phyloP scores from a whole-genome alignment of 495 filamentous ascomycete species.

The Achaetomiella virescens region DNA sequence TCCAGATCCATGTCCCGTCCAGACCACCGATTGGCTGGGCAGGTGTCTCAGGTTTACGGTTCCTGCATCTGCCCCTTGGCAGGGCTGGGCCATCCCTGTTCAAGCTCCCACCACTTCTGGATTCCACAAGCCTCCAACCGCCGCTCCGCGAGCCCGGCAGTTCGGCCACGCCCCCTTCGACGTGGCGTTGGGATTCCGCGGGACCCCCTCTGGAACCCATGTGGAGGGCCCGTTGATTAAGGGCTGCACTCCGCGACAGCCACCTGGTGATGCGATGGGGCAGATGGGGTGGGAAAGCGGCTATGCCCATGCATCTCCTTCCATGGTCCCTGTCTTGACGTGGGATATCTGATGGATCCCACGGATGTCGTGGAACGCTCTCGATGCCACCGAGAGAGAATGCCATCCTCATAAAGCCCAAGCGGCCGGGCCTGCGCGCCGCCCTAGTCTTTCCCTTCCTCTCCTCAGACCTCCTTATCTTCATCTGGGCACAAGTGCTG shows the following conservation, averaged over 20 bases:
- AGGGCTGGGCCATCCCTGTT: slow-evolving; percentile 15
- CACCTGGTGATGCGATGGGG: slow-evolving; percentile 1
- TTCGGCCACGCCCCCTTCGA: background rate
- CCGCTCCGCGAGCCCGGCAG: background rate
- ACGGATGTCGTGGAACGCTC: background rate
- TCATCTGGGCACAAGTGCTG: slow-evolving; percentile 12
- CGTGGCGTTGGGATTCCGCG: background rate
- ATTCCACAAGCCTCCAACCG: slow-evolving; percentile 1
- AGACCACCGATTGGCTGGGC: slow-evolving; percentile 23
- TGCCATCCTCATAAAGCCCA: slow-evolving; percentile 20
- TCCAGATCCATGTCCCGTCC: slow-evolving; percentile 12
- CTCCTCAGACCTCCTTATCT: slow-evolving; percentile 21
- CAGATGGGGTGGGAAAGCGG: background rate
- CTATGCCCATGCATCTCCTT: slow-evolving; percentile 1
- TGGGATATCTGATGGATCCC: slow-evolving; percentile 8
- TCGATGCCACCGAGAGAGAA: background rate
- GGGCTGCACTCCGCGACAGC: slow-evolving; percentile 3
- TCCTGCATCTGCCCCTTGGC: slow-evolving; percentile 27
- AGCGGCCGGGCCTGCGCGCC: slow-evolving; percentile 8
- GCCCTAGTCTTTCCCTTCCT: slow-evolving; percentile 11
- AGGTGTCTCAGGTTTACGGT: slow-evolving; percentile 26
- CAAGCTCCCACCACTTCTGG: slow-evolving; percentile 20
- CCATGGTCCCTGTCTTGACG: background rate
- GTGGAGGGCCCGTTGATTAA: slow-evolving; percentile 12
- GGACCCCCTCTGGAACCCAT: background rate